Conservation (phyloP, 768 basidiomycete species). For the Xerocomus brunneocitrinus region DNA sequence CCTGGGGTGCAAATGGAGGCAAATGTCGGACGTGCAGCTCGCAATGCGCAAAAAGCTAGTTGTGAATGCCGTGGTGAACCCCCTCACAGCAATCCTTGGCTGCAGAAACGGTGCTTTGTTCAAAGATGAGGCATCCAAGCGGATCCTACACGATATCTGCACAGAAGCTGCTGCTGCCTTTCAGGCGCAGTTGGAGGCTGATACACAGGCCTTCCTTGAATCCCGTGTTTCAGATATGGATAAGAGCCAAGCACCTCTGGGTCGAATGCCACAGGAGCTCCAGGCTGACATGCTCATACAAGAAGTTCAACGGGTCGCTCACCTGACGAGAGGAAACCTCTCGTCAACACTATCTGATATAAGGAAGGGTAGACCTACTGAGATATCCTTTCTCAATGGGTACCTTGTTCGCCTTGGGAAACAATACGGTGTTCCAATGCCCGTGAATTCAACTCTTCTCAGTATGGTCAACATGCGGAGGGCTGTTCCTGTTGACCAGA, state of each 20-base stretch:
- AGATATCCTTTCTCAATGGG: constrained; percentile 81
- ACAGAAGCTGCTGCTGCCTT: constrained; percentile 68
- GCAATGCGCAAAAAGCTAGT: constrained; percentile 77
- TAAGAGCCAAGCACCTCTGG: constrained; percentile 25
- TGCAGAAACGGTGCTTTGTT: constrained; percentile 79
- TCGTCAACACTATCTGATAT: constrained; percentile 83
- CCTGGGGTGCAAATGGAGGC: constrained; percentile 60
- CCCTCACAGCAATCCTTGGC: constrained; percentile 76
- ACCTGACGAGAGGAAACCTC: constrained; percentile 57
- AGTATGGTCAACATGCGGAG: constrained; percentile 58
- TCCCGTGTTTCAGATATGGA: constrained; percentile 24
- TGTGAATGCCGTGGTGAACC: constrained; percentile 78
- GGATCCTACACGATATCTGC: constrained; percentile 54
- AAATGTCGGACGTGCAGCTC: constrained; percentile 62
- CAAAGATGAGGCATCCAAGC: constrained; percentile 36
- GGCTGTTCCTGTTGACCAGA: constrained; percentile 50
- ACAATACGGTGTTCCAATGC: constrained; percentile 52
- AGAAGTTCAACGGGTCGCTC: constrained; percentile 57
- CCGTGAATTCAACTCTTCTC: constrained; percentile 50
- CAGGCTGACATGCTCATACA: constrained; percentile 41
- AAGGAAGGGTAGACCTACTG: constrained; percentile 55
- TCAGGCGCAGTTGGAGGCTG: constrained; percentile 43
- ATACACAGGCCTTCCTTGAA: constrained; percentile 25
- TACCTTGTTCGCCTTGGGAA: constrained; percentile 65
- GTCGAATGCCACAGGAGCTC: constrained; percentile 46